Percentiles rank a stretch among this genome's conserved stretches.
Conservation (phyloP, 1,284 basidiomycete genomes). For the Psilocybe mexicana region DNA sequence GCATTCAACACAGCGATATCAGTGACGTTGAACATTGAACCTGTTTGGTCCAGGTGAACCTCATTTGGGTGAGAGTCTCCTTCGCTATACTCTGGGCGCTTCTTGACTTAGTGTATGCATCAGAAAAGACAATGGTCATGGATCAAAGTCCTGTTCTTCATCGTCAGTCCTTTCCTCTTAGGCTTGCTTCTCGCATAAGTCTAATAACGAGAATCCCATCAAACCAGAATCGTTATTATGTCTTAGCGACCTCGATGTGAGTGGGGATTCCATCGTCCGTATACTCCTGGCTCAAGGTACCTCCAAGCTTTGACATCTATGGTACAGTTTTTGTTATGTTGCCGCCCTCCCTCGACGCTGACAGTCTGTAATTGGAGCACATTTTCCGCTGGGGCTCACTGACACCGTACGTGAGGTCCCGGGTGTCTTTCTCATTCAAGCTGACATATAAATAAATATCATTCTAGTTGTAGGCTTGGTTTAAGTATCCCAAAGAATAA, state of each 20-base stretch:
- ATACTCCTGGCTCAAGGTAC: too few relatives aligned
- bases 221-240: constrained; percentile 1
- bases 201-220: neutral
- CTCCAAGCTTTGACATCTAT: neutral
- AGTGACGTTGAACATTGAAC: neutral
- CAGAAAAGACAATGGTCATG: constrained; percentile 2
- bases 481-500: too few relatives aligned
- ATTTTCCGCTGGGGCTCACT: neutral
- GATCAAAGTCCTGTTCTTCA: neutral
- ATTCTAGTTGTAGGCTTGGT: neutral
- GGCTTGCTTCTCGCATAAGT: neutral
- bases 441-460: neutral
- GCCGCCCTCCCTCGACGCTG: too few relatives aligned
- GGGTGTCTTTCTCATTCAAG: neutral
- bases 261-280: neutral
- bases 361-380: neutral
- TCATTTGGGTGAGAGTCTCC: neutral
- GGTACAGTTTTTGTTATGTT: neutral
- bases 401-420: neutral
- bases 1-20: neutral
- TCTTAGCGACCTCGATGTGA: neutral
- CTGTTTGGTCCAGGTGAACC: neutral
- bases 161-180: neutral
- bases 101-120: neutral
- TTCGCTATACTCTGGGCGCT: too few relatives aligned